Base-by-base conservation (phyloP, 306 rosid genomes). In the Datisca glomerata region DNA sequence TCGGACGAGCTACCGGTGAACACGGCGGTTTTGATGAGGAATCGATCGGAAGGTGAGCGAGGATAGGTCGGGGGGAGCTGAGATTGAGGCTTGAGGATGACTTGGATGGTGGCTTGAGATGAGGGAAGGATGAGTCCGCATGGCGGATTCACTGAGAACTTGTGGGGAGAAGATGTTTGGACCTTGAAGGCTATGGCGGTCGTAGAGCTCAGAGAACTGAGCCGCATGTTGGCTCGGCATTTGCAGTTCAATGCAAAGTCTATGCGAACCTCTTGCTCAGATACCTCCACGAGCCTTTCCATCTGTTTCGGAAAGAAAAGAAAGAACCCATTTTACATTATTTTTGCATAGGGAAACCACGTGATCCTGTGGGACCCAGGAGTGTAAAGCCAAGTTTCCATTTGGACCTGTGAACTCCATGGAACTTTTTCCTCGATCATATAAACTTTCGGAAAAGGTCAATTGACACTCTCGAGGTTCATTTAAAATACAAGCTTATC, bases 61-160 rank as follows among this genome's bases (percentile, higher is more conserved):
- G 92, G 94, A 44, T 50, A 76, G 18, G 76, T 4, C 8, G 41
- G 49, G 7, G 95, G 95, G 41, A 70, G 54, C 8, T 71, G 72
- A 18, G 74, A 2, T 45, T 84, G 86, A 3, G 93, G 84, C 51
- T 84, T 84, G 61, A 84, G 93, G 49, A 84, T 74, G 63, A 84
- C 60, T 44, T 76, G 84, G 70, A 84, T 63, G 25, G 79, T 68
- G 61, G 73, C 68, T 39, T 39, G 33, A 58, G 79, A 70, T n/a
- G 60, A 24, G 29, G 84, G 84, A 2, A 63, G 57, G 59, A 84
- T 63, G 57, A 79, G 49, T 31, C 81, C 86, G 43, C 38, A 60
- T 6, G 95, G 74, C 0, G 93, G 95, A 59, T 73, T 84, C n/a
- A 84, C 86, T 32, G 73, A 66, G 70, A 79, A 84, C 42, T 79